These are phyloP conservation scores for Chlorociboria aeruginascens DNA, from an alignment of 495 filamentous ascomycete species.

Conservation along the genomic window DNA sequence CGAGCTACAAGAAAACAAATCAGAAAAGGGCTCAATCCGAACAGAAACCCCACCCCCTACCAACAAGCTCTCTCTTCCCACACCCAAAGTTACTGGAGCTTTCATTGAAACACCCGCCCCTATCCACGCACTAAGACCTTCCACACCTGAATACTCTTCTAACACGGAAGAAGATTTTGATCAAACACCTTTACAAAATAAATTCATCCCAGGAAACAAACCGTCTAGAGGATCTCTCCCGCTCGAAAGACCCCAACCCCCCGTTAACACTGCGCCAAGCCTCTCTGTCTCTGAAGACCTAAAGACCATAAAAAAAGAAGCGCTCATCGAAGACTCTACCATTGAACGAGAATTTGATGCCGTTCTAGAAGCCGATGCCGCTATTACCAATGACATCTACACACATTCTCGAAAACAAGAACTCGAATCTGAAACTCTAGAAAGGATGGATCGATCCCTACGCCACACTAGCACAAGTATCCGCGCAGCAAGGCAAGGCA, in stretches of 20 bases:
- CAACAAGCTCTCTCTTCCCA: constrained; percentile 31
- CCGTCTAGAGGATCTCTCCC: too few relatives aligned
- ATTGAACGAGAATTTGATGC: constrained; percentile 24
- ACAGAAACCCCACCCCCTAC: constrained; percentile 21
- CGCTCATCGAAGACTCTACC: constrained; percentile 41
- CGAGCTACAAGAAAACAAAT: constrained; percentile 38
- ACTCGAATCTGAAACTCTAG: constrained; percentile 38
- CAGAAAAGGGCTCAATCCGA: constrained; percentile 38
- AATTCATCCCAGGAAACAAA: too few relatives aligned
- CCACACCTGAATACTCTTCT: background rate
- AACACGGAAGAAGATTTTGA: too few relatives aligned
- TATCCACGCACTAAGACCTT: background rate
- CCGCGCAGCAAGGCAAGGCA: constrained; percentile 50
- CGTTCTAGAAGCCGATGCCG: constrained; percentile 2
- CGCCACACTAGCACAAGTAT: constrained; percentile 50
- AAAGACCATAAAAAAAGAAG: constrained; percentile 31
- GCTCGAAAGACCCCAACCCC: constrained; percentile 1
- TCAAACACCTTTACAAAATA: too few relatives aligned
- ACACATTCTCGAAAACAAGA: constrained; percentile 25
- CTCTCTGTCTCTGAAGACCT: constrained; percentile 38
- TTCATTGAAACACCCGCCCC: constrained; percentile 38
- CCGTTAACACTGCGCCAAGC: constrained; percentile 36
- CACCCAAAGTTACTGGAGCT: constrained; percentile 36
- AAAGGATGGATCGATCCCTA: constrained; percentile 46
- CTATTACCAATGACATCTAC: constrained; percentile 1